phyloP scores from a whole-genome alignment of 805 yeast species.

The Candida adriatica region DNA sequence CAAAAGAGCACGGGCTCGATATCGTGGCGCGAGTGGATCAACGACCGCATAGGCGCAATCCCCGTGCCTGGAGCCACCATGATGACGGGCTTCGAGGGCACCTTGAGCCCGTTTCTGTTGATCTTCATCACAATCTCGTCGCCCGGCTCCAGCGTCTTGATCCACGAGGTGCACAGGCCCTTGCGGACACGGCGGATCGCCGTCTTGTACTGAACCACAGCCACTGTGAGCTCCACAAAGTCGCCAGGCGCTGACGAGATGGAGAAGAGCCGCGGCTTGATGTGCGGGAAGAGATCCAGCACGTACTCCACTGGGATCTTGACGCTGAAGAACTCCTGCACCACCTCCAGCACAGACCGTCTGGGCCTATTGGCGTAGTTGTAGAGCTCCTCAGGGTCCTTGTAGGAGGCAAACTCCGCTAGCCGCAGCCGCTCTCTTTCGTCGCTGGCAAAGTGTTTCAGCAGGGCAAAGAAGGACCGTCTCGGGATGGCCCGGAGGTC shows the following conservation, averaged over 20 bases:
- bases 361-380: slow-evolving; percentile 93
- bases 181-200: slow-evolving; percentile 65
- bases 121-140: slow-evolving; percentile 48
- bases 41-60: slow-evolving; percentile 81
- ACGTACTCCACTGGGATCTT: slow-evolving; percentile 69
- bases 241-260: slow-evolving; percentile 60
- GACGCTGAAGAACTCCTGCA: slow-evolving; percentile 74
- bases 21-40: slow-evolving; percentile 32
- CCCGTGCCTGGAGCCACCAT: slow-evolving; percentile 95
- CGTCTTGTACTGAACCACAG: slow-evolving; percentile 82
- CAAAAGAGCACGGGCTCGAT: slow-evolving; percentile 50
- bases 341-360: slow-evolving; percentile 75
- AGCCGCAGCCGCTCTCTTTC: slow-evolving; percentile 71
- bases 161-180: slow-evolving; percentile 80
- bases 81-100: slow-evolving; percentile 43
- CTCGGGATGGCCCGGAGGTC: slow-evolving; percentile 82
- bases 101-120: slow-evolving; percentile 37
- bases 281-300: slow-evolving; percentile 69
- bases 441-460: slow-evolving; percentile 72
- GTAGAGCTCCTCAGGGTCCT: slow-evolving; percentile 74
- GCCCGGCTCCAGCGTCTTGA: slow-evolving; percentile 42
- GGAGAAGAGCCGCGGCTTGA: slow-evolving; percentile 79
- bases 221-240: slow-evolving; percentile 63
- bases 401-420: slow-evolving; percentile 62
- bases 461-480: slow-evolving; percentile 67